These are phyloP conservation scores for Kalanchoe fedtschenkoi DNA, from an alignment of 164 flowering plant genomes.

Conservation along the genomic window DNA sequence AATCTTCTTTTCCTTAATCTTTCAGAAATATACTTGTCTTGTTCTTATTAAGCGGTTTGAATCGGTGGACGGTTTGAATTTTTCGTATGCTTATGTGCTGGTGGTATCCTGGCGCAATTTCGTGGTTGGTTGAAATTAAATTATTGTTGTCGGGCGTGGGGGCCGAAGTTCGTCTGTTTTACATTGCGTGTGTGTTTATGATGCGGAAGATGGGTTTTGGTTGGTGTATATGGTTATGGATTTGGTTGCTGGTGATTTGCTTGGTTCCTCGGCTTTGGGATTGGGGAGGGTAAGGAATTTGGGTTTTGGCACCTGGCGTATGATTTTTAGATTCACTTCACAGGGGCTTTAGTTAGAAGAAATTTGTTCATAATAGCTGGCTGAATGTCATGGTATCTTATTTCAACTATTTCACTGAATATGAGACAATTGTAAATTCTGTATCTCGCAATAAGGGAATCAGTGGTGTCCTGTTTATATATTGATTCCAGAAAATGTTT, in stretches of 20 bases:
- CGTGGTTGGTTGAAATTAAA: not conserved
- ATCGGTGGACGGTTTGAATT: not conserved
- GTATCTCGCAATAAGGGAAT: no score
- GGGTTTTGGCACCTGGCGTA: not conserved
- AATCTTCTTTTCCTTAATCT: constrained; percentile 4
- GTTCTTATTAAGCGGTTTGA: not conserved
- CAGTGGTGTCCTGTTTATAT: not conserved
- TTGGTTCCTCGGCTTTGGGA: not conserved
- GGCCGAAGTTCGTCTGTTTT: no score
- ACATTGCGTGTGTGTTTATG: not conserved
- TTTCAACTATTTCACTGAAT: no score
- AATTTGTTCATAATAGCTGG: no score
- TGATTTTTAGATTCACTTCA: not conserved
- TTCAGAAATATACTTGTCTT: not conserved
- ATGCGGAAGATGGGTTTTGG: not conserved
- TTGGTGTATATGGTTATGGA: not conserved
- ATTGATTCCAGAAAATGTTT: not conserved
- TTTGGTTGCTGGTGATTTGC: not conserved
- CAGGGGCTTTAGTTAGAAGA: not conserved
- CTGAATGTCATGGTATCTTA: no score
- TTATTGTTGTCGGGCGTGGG: not conserved
- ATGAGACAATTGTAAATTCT: no score
- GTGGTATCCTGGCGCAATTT: not conserved
- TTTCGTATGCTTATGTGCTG: not conserved
- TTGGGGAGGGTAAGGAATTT: not conserved